Conservation (phyloP, 2,329 filamentous ascomycete genomes). For the Scedosporium minutisporum region DNA sequence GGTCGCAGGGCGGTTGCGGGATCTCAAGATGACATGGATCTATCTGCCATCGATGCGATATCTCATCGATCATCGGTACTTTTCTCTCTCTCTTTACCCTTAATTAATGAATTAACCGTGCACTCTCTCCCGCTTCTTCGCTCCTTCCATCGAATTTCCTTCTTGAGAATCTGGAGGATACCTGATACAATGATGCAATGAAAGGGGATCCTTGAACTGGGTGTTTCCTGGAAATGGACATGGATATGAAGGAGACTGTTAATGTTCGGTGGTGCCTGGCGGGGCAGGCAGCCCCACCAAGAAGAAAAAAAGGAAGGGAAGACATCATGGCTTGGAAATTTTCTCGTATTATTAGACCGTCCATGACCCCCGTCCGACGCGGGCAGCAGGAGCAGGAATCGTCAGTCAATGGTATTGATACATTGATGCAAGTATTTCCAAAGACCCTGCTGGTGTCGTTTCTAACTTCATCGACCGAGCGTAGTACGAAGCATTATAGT, state of each 20-base stretch:
- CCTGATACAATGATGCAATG: background rate
- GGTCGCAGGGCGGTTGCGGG: background rate
- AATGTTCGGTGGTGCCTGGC: background rate
- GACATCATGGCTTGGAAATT: too few species aligned
- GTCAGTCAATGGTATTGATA: too few species aligned
- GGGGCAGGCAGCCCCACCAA: background rate
- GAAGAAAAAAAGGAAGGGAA: background rate
- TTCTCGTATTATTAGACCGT: background rate
- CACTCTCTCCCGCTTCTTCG: background rate
- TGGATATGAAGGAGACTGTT: background rate
- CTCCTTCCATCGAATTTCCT: background rate
- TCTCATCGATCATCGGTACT: background rate
- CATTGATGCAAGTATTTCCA: background rate
- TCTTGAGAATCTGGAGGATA: background rate
- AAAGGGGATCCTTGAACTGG: background rate
- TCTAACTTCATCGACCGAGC: background rate
- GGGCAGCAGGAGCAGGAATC: background rate
- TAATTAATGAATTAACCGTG: background rate
- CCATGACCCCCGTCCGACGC: background rate
- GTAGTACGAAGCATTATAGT: too few species aligned
- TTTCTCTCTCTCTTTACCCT: background rate
- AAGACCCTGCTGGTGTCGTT: background rate
- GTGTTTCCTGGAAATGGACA: background rate
- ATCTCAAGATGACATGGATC: background rate
- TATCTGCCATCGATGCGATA: background rate